Evolutionary conservation across 192 early-diverging fungal genomes (phyloP).

Genomic region (Entomortierella parvispora): DNA sequence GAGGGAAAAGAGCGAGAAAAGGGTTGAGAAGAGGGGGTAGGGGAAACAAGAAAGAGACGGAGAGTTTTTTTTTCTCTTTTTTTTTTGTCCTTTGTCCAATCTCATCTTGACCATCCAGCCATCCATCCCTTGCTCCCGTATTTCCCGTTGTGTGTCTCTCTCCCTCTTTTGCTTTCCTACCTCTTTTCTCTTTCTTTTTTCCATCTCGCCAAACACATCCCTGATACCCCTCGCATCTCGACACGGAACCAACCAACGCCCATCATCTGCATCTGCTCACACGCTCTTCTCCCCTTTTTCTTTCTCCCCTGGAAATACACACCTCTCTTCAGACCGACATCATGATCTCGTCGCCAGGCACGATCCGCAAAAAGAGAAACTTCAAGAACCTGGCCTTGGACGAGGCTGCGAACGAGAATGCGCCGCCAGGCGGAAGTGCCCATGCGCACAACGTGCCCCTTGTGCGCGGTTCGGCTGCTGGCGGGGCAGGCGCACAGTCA

Average conservation of each 20-base stretch:
- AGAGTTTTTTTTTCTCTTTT: background rate
- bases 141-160: background rate
- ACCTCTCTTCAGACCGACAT: too few relatives aligned
- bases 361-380: constrained; percentile 64
- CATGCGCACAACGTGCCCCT: constrained; percentile 45
- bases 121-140: too few relatives aligned
- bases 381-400: constrained; percentile 61
- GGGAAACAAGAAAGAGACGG: background rate
- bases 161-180: background rate
- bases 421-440: constrained; percentile 43
- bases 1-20: background rate
- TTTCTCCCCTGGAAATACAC: too few relatives aligned
- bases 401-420: constrained; percentile 55
- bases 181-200: background rate
- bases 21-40: background rate
- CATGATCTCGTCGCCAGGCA: constrained; percentile 14
- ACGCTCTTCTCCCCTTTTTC: too few relatives aligned
- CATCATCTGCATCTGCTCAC: too few relatives aligned
- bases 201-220: background rate
- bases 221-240: background rate
- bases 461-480: constrained; percentile 3
- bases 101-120: too few relatives aligned
- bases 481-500: background rate
- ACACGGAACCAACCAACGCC: background rate
- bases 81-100: background rate